phyloP scores from a whole-genome alignment of 495 filamentous ascomycete species.

The Talaromyces wortmannii region DNA sequence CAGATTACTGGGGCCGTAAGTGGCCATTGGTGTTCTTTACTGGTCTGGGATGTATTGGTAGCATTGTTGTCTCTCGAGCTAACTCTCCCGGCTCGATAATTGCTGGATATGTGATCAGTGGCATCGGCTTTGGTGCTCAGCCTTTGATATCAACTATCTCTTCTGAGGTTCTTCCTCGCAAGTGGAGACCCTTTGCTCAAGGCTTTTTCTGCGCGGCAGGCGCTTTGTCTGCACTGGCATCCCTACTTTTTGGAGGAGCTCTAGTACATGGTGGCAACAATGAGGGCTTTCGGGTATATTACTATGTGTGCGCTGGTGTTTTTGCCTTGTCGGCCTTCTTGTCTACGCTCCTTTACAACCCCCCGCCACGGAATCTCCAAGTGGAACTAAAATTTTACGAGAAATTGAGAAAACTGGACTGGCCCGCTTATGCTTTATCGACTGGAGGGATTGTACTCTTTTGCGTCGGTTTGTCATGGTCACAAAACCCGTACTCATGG shows the following conservation, averaged over 20 bases:
- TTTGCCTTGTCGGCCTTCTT: background rate
- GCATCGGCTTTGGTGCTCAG: background rate
- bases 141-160: background rate
- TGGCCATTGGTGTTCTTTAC: background rate
- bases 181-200: background rate
- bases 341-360: background rate
- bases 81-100: background rate
- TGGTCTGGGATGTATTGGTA: background rate
- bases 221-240: background rate
- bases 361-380: background rate
- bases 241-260: background rate
- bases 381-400: background rate
- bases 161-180: background rate
- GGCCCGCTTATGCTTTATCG: background rate
- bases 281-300: background rate
- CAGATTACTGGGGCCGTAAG: background rate
- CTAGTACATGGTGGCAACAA: background rate
- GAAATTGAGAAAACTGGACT: background rate
- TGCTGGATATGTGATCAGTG: background rate
- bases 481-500: constrained; percentile 1
- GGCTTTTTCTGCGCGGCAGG: background rate
- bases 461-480: background rate
- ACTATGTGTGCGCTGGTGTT: background rate
- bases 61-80: background rate
- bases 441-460: background rate